Evolutionary conservation across 2,329 filamentous ascomycete species (phyloP), one percentile per base, ranked within the genome.

Genomic region (Neurospora sp.): DNA sequence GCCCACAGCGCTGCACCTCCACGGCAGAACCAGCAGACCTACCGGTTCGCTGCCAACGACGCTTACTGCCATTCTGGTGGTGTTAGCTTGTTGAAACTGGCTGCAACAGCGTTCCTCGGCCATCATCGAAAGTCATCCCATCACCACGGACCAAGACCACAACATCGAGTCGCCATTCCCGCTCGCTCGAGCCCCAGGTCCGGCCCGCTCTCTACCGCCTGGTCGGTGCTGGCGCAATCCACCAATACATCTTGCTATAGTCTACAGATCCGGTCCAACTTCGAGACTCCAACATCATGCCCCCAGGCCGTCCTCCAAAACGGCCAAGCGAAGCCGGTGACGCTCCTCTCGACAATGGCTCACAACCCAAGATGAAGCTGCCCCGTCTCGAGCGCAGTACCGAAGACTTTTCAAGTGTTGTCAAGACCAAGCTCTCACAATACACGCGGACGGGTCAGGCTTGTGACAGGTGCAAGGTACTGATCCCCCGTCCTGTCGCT

Each of bases 401-500:
- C 33, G 82, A 84, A 67, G 84, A 86, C 73, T 88, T 87, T 73
- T 87, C 85, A 3, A 83, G 79, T 70, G 83, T 85, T 39, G 84
- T 87, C 73, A 87, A 87, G 80, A 85, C 79, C 76, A 84, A 85
- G 69, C 78, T 87, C 66, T 83, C 84, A 73, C 83, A 84, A 3
- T 86, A 86, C 73, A 86, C 85, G 23, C 82, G 86, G 70, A 96
- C 93, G 0, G 93, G 93, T 10, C 93, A 96, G 81, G 93, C 93
- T 39, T 96, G 93, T 84, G 93, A 96, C 80, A 86, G 93, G 70
- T 96, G 93, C 85, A 96, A 95, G 86, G 91, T 92, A 79, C 68
- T 75, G 84, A 58, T 11, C 7, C 40, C 23, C n/a, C 68, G 58
- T 43, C 39, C 28, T 28, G 19, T 11, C 36, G 66, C 58, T 68